Evolutionary conservation across 164 flowering plant genomes (phyloP), one percentile per base, ranked within the genome.

Genomic region (Chloranthus sessilifolius): DNA sequence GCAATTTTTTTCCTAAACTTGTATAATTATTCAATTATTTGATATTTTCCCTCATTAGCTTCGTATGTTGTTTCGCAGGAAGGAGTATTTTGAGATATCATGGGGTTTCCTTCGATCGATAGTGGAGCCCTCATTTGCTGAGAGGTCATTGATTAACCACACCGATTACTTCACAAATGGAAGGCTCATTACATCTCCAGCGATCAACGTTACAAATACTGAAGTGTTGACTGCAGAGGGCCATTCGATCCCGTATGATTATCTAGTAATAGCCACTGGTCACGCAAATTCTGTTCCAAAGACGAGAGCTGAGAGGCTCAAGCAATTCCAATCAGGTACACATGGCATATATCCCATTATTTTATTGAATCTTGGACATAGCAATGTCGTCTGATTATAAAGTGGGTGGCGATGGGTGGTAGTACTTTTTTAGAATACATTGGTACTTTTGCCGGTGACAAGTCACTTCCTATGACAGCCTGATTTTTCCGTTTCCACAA

Each of bases 111-210:
- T 82, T 66, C 79, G 98, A 55, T 55, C 78, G 50, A 78, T 70
- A 79, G 95, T 91, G 70, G 95, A 91, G 71, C 98, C 95, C n/a
- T 55, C 82, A 10, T 78, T 88, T 68, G 95, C 74, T 0, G 80
- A 83, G 70, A 75, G 88, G 69, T 71, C 83, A 1, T 64, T 85
- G 47, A 72, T 91, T 50, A 60, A 69, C 54, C 95, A 88, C 61
- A 70, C 47, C 8, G 94, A 85, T 7, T 85, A 85, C 67, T 68
- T 91, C 19, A 46, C 74, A 2, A 79, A 82, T 47, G 88, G 75
- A 1, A 73, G 74, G 3, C 28, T 85, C 5, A 47, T 88, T 11
- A 61, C 67, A 2, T 72, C 88, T 31, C 30, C 41, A 8, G 96
- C 80, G 1, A 52, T 60, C 26, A 36, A 52, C 36, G 59, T 91